phyloP scores from a whole-genome alignment of 176 grass and related monocot species.

The Oropetium thomaeum region DNA sequence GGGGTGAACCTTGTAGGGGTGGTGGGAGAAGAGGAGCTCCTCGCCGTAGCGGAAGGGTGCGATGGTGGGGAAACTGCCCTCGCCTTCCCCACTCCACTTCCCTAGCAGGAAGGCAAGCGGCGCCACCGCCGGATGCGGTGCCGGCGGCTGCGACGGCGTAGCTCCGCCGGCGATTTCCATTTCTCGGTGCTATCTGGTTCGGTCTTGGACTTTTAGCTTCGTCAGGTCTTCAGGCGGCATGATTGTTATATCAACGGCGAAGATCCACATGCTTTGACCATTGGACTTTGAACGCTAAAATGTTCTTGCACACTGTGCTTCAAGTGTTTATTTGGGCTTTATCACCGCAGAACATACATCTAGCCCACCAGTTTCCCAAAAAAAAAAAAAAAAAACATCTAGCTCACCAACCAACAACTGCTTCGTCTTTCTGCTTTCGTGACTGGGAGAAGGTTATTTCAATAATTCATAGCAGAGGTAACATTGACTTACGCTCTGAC shows the following conservation, averaged over 20 bases:
- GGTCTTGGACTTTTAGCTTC: background rate
- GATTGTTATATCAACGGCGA: background rate
- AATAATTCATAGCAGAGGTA: no score
- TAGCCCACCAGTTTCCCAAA: no score
- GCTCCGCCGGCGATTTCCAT: conserved; percentile 34
- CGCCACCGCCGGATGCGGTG: conserved; percentile 58
- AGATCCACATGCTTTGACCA: background rate
- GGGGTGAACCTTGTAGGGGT: conserved; percentile 66
- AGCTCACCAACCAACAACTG: no score
- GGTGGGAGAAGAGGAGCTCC: conserved; percentile 84
- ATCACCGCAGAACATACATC: no score
- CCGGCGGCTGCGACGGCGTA: conserved; percentile 34
- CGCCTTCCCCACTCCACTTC: conserved; percentile 73
- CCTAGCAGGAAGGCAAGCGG: conserved; percentile 66
- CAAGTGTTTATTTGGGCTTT: background rate
- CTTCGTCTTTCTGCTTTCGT: no score
- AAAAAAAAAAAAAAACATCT: no score
- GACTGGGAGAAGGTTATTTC: no score
- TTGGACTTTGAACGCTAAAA: background rate
- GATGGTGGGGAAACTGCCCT: conserved; percentile 84
- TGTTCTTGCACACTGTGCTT: background rate
- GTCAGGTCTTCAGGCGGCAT: background rate
- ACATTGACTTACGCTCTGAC: no score
- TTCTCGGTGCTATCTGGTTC: conserved; percentile 12
- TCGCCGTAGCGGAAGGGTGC: conserved; percentile 85